phyloP scores from a whole-genome alignment of 495 filamentous ascomycete species.

The Xylaria acuta region DNA sequence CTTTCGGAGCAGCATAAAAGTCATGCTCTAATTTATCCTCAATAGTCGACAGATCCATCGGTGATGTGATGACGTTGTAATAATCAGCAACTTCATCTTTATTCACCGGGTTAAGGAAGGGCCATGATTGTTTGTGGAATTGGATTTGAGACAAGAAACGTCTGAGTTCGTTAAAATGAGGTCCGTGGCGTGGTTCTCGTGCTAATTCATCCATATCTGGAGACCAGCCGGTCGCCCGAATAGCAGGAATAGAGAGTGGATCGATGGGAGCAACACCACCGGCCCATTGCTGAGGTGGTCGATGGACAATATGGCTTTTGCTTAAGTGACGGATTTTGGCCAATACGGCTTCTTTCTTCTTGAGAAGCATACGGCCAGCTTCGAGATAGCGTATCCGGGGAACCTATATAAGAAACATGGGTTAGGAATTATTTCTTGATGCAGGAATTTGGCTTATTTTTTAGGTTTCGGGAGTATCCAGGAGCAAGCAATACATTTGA shows the following conservation, averaged over 20 bases:
- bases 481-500: too few relatives aligned
- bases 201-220: slow-evolving; percentile 81
- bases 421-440: too few relatives aligned
- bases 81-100: slow-evolving; percentile 80
- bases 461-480: too few relatives aligned
- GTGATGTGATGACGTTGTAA: slow-evolving; percentile 79
- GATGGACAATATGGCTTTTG: slow-evolving; percentile 73
- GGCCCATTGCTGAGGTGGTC: slow-evolving; percentile 66
- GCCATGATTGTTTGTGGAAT: slow-evolving; percentile 77
- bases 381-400: slow-evolving; percentile 79
- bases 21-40: slow-evolving; percentile 79
- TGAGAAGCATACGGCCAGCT: slow-evolving; percentile 73
- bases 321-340: slow-evolving; percentile 79
- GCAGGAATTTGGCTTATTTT: too few relatives aligned
- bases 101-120: slow-evolving; percentile 79
- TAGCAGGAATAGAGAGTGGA: slow-evolving; percentile 44
- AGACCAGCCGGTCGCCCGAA: slow-evolving; percentile 68
- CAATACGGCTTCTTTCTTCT: slow-evolving; percentile 77
- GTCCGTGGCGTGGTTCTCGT: slow-evolving; percentile 78
- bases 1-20: slow-evolving; percentile 72
- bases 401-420: slow-evolving; percentile 38
- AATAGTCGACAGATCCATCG: slow-evolving; percentile 74
- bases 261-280: slow-evolving; percentile 39
- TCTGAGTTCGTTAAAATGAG: slow-evolving; percentile 75
- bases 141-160: slow-evolving; percentile 80